Evolutionary conservation across 2,329 filamentous ascomycete species (phyloP), one percentile per base, ranked within the genome.

Genomic region (Calonectria hongkongensis): DNA sequence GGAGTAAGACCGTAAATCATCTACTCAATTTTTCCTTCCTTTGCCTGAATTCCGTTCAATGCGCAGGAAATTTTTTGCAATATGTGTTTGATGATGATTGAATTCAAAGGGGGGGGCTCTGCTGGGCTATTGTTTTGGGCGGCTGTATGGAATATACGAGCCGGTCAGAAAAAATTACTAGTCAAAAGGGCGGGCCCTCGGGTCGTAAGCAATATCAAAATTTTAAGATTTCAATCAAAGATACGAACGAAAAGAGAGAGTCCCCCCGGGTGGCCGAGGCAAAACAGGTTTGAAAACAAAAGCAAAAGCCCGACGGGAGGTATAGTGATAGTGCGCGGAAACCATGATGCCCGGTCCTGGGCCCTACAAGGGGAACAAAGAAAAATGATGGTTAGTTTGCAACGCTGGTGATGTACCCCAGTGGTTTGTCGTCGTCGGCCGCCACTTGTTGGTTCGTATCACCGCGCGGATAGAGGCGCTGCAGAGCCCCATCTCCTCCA

Each of bases 391-490:
- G 4, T 62, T 62, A 41, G 56, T 28, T 28, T 62, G 56, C 56
- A 43, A 62, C 56, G 36, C 36, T 62, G 56, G 39, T 62, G 36
- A 43, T 62, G 58, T 30, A 62, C 36, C 58, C 41, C 36, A 62
- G 58, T 58, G 54, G 54, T 58, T 58, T 58, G 54, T 45, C 56
- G 12, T n/a, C 36, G 25, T 21, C 58, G 33, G 36, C 58, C 21
- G 8, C 16, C 9, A 10, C 21, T 9, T 45, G 51, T 21, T 58
- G 51, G 51, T 39, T 58, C 51, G 51, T 58, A 15, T 36, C n/a
- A 30, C 18, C 51, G 21, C 33, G 8, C 51, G 30, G 4, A 25
- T 30, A 39, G 5, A 39, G 51, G 51, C n/a, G 18, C 33, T 58
- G 33, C 30, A 50, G 47, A 50, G 21, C 47, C 33, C 27, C 33